Base-by-base conservation (phyloP, 2,329 filamentous ascomycete genomes). In the Diaporthe australafricana region DNA sequence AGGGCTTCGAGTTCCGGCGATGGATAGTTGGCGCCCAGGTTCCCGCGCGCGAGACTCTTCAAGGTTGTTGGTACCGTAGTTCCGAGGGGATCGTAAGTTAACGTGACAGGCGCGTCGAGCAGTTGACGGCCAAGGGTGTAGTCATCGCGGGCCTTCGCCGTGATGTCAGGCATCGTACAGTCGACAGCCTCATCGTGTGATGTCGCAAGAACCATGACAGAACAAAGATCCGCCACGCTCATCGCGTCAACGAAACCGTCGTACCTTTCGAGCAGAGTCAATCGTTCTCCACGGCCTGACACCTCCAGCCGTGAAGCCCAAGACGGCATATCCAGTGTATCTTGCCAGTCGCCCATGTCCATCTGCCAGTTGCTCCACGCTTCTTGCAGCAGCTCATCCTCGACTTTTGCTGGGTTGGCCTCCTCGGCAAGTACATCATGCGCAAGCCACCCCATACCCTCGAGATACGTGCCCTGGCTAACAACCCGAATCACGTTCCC, bases 381-480 rank as follows among this genome's bases (percentile, higher is more conserved):
- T 79, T 95, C 90, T 53, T 87, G 85, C 73, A 93, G 81, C 3
- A 91, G 81, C 75, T 94, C 91, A 63, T 91, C 87, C 72, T 93
- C 88, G 16, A 84, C 83, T 70, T 30, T 86, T 83, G 30, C 84
- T 81, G 45, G 78, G 77, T 57, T 79, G 74, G 65, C 82, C 78
- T 70, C 76, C 70, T 80, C 75, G 5, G 81, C 77, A 52, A 82
- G 79, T 20, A 84, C 80, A 76, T 96, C 93, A 70, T 91, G 89
- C 60, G 87, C 89, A 35, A 95, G 81, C 88, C 91, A 89, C 50
- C 94, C 95, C 92, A 98, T 96, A 20, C 92, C 94, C 12, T 85
- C 81, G 40, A 87, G 83, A 77, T 97, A 98, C 0, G 95, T 97
- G 66, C 89, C 89, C 77, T 94, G 86, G 79, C 96, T 99, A 67